Conservation (phyloP, 2,329 filamentous ascomycete genomes). For the Geosmithia morbida region DNA sequence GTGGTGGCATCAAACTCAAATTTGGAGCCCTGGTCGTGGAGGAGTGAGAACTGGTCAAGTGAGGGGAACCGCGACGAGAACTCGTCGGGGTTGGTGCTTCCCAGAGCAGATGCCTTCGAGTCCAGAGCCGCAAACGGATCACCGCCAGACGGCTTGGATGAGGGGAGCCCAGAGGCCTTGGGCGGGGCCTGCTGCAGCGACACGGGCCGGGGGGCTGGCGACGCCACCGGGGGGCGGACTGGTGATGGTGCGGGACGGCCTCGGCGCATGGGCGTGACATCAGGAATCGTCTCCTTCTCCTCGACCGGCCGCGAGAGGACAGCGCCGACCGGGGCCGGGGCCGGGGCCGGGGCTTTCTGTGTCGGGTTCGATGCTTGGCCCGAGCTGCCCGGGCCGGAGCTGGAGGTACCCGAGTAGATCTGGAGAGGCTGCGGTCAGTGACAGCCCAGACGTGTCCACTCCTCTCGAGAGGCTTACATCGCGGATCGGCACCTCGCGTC, state of each 20-base stretch:
- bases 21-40: constrained; percentile 71
- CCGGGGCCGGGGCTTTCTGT: constrained; percentile 18
- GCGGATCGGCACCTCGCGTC: constrained; percentile 71
- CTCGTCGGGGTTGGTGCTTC: constrained; percentile 53
- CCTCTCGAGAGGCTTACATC: constrained; percentile 48
- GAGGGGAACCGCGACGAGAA: constrained; percentile 77
- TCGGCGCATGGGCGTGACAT: constrained; percentile 87
- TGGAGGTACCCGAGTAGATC: constrained; percentile 56
- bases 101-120: constrained; percentile 24
- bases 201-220: constrained; percentile 22
- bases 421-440: constrained; percentile 15
- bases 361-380: not conserved
- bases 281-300: constrained; percentile 61
- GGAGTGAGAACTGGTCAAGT: constrained; percentile 79
- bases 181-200: constrained; percentile 28
- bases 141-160: constrained; percentile 50
- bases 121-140: constrained; percentile 92
- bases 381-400: constrained; percentile 20
- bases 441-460: not conserved
- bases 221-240: constrained; percentile 22
- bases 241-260: constrained; percentile 44
- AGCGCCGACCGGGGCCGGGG: constrained; percentile 57
- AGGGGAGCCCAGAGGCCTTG: constrained; percentile 29
- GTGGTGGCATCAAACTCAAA: constrained; percentile 66
- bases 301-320: constrained; percentile 65